Evolutionary conservation across 208 protist genomes (phyloP), one percentile per base, ranked within the genome.

Genomic region (Entamoeba dispar): DNA sequence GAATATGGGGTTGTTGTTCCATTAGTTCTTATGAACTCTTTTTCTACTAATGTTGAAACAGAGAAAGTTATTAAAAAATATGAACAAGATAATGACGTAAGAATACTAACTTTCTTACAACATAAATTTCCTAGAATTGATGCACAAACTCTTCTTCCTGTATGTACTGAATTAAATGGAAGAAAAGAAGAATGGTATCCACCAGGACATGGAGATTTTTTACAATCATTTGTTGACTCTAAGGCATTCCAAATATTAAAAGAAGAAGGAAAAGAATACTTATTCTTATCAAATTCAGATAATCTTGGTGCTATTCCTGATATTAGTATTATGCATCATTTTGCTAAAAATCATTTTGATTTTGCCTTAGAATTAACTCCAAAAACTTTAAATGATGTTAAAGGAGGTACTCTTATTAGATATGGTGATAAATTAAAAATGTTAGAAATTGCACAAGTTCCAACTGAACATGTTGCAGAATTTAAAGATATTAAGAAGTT

Each of bases 231-330:
- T 17, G 96, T 97, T 91, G 96, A 96, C 77, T 97, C 96, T 91
- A 93, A 92, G 1, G 5, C 95, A 43, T 95, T 98, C 73, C 94
- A 97, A 55, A 93, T 95, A 7, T 95, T 98, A 27, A 49, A 97
- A 17, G 27, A 94, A 12, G 94, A 96, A 92, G 98, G 98, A 50
- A 98, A 97, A 94, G 96, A 98, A 92, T 98, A 98, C 94, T 96
- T 99, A 93, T 99, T 99, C 94, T 96, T 99, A 31, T 98, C 97
- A 93, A 99, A 99, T 96, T 96, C 97, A 92, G 99, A 99, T 96
- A 99, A 99, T 96, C 96, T 99, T 27, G 98, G 98, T 91, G 97
- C 97, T 31, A 97, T 95, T n/a, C 95, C 98, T 8, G 96, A 98
- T 92, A 4, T 17, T 2, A 14, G 0, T 4, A 93, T 95, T 55